Evolutionary conservation across 805 yeast species (phyloP), one percentile per base, ranked within the genome.

Genomic region (Lipomyces sp.): DNA sequence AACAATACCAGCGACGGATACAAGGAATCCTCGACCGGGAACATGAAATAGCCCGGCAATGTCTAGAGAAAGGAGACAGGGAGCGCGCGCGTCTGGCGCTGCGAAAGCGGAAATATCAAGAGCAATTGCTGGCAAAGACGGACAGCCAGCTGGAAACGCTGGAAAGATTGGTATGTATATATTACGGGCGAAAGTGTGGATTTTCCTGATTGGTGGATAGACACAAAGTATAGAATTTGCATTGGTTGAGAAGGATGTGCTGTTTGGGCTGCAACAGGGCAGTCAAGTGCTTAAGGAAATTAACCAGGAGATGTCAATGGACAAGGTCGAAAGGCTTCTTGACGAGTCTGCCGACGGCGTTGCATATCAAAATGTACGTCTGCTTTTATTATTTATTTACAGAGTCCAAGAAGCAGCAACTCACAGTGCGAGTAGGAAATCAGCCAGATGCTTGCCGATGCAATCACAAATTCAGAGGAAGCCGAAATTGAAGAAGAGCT

Each of bases 341-440:
- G 97, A 93, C 76, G 93, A 90, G 60, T 84, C 90, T 29, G 90
- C 89, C 57, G 97, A 91, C 30, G 96, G 94, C 59, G 81, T 87
- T 15, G 82, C 87, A 34, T 88, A 90, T 73, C 97, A 92, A 73
- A 86, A 89, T 60, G 73, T 70, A 13, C 33, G 93, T 37, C 6
- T 30, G n/a, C 8, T 24, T 30, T 24, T 11, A 2, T 34, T 48
- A 8, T 13, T 37, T 2, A 76, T 4, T 3, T 32, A 45, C 29
- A 33, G n/a, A 13, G 24, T 57, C 55, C 10, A 33, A 35, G 24
- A n/a, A 24, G 48, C n/a, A 32, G 35, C 4, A 53, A 15, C 24
- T 50, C 13, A 53, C 57, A n/a, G 8, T 4, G 32, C 10, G n/a
- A 42, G 2, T 53, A 73, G 64, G 82, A 81, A 67, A 74, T 81